Percentiles rank a stretch among this genome's conserved stretches.
phyloP scores from a whole-genome alignment of 495 filamentous ascomycete species.

The Sabuloglossum arenarium region DNA sequence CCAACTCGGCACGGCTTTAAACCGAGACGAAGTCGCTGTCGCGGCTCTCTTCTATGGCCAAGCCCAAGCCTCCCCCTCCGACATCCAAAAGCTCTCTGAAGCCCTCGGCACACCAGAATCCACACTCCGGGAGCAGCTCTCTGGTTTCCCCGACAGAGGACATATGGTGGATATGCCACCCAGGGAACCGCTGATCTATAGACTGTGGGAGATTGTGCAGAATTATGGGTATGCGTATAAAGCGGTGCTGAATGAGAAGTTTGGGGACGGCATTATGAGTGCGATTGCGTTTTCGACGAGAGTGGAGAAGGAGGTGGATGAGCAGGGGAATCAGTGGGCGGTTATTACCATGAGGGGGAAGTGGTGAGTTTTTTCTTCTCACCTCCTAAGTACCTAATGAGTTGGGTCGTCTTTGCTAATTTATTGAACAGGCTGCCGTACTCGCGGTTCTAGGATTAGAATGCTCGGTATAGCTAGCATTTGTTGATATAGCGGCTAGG shows the following conservation, averaged over 20 bases:
- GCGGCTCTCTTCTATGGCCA: conserved; percentile 95
- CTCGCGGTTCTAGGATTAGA: background rate
- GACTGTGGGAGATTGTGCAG: conserved; percentile 91
- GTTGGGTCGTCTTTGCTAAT: background rate
- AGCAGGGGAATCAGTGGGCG: conserved; percentile 62
- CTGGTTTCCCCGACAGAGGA: conserved; percentile 65
- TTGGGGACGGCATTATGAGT: conserved; percentile 98
- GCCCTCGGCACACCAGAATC: conserved; percentile 41
- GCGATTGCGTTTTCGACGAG: conserved; percentile 85
- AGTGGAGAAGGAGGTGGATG: conserved; percentile 89
- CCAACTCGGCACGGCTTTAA: conserved; percentile 50
- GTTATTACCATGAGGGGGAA: conserved; percentile 85
- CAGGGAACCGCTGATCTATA: conserved; percentile 80
- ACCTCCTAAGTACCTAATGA: background rate
- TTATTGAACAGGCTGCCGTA: conserved; percentile 2
- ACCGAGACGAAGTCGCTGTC: conserved; percentile 72
- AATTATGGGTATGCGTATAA: conserved; percentile 97
- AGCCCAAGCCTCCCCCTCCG: conserved; percentile 55
- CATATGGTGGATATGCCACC: conserved; percentile 82
- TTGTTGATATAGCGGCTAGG: too few relatives aligned
- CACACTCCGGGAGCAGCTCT: conserved; percentile 37
- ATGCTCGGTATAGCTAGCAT: too few relatives aligned
- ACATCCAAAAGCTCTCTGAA: conserved; percentile 48
- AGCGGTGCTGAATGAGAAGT: conserved; percentile 94
- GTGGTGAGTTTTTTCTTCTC: conserved; percentile 37